A percentile compares a stretch with the other conserved stretches of the same genome.
Evolutionary conservation across 169 alveolate species (phyloP).

Genomic region (Babesia ovis): DNA sequence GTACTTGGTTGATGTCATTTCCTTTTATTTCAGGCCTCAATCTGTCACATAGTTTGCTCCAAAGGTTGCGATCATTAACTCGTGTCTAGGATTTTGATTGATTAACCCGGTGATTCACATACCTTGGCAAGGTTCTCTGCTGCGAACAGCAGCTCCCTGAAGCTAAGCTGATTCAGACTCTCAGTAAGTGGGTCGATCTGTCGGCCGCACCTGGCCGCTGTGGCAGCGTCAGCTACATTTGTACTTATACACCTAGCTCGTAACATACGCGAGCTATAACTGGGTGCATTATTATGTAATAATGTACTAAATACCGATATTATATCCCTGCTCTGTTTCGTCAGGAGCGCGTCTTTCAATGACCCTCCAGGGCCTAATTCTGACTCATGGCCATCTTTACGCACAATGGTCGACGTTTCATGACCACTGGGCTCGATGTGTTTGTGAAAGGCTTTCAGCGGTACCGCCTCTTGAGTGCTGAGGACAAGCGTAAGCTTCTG

Average conservation of each 20-base stretch:
- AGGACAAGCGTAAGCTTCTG: constrained; percentile 56
- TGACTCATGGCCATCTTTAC: not conserved
- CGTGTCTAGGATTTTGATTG: constrained; percentile 44
- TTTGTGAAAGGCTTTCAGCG: constrained; percentile 35
- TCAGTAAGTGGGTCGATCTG: constrained; percentile 21
- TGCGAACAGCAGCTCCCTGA: constrained; percentile 49
- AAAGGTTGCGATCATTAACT: constrained; percentile 47
- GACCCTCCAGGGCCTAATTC: no score
- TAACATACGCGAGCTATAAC: not conserved
- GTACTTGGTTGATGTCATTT: constrained; percentile 10
- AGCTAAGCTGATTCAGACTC: constrained; percentile 31
- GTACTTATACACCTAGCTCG: constrained; percentile 12
- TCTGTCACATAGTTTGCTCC: constrained; percentile 59
- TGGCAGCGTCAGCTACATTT: constrained; percentile 4
- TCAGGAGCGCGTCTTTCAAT: no score
- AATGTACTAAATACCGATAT: no score
- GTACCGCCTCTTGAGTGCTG: constrained; percentile 48
- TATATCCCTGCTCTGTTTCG: no score
- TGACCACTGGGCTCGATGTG: constrained; percentile 39
- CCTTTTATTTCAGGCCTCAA: constrained; percentile 36
- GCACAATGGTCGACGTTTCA: not conserved
- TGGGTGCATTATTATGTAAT: not conserved
- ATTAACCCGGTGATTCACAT: constrained; percentile 4
- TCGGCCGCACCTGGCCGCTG: constrained; percentile 14
- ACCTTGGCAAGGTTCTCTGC: constrained; percentile 61